A percentile compares a stretch with the other conserved stretches of the same genome.
Evolutionary conservation across 805 yeast genomes (phyloP).

Genomic region (Cyberlindnera lachancei): DNA sequence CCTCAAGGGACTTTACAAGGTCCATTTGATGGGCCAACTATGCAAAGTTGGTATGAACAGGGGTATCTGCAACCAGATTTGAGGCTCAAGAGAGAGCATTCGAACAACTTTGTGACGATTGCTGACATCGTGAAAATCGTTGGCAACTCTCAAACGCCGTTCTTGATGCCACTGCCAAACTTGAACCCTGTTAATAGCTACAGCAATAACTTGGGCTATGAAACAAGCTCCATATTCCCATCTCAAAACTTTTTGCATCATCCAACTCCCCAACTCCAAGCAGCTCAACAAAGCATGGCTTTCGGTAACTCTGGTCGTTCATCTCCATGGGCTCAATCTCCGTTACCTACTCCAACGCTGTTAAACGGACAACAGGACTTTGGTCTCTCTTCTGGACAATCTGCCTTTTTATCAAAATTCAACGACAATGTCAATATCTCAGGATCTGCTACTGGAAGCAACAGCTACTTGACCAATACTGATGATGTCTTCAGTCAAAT

Average conservation of each 20-base stretch:
- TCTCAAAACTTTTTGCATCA: constrained; percentile 5
- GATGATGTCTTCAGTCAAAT: constrained; percentile 30
- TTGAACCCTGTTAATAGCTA: too few species aligned
- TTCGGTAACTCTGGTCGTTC: constrained; percentile 11
- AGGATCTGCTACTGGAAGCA: constrained; percentile 1
- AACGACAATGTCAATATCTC: constrained; percentile 1
- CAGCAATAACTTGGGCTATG: neutral
- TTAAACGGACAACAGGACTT: constrained; percentile 2
- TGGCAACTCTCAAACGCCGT: constrained; percentile 58
- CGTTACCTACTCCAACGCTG: constrained; percentile 1
- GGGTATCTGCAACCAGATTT: constrained; percentile 52
- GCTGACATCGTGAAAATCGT: constrained; percentile 44
- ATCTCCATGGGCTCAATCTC: constrained; percentile 16
- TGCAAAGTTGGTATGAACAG: constrained; percentile 71
- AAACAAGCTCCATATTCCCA: constrained; percentile 1
- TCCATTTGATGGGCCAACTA: constrained; percentile 64
- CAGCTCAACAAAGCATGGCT: constrained; percentile 4
- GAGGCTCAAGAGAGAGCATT: constrained; percentile 52
- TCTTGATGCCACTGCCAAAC: constrained; percentile 45
- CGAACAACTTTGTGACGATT: constrained; percentile 40
- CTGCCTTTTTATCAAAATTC: constrained; percentile 11
- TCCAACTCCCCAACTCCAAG: constrained; percentile 11
- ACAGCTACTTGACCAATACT: constrained; percentile 6
- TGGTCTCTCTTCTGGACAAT: constrained; percentile 10
- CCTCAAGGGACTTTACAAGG: constrained; percentile 69